These are phyloP conservation scores for Pseudogymnoascus sp. DNA, from an alignment of 2,329 filamentous ascomycete genomes.

Conservation along the genomic window DNA sequence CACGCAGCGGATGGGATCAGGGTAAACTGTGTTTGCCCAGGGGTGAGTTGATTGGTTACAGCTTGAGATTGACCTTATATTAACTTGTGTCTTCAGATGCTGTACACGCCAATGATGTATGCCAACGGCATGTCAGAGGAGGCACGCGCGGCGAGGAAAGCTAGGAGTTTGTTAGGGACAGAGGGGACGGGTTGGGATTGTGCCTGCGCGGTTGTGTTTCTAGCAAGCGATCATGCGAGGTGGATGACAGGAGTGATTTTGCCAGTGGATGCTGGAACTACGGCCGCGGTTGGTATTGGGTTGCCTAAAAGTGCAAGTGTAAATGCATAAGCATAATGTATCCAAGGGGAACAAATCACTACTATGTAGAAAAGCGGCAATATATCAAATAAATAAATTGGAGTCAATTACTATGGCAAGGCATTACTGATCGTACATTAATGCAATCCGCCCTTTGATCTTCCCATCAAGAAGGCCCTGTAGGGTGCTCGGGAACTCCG, in stretches of 20 bases:
- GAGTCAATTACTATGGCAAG: background rate
- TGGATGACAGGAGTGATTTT: conserved; percentile 43
- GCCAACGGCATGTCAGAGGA: conserved; percentile 31
- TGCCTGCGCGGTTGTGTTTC: conserved; percentile 40
- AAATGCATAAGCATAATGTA: background rate
- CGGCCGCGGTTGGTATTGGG: conserved; percentile 29
- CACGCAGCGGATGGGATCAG: conserved; percentile 41
- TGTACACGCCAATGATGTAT: conserved; percentile 41
- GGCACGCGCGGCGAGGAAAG: conserved; percentile 29
- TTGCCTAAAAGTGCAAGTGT: background rate
- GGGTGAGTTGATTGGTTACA: conserved; percentile 31
- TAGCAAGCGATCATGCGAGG: conserved; percentile 42
- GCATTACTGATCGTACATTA: background rate
- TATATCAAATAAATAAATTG: background rate
- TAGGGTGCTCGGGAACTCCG: conserved; percentile 29
- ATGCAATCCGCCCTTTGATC: conserved; percentile 19
- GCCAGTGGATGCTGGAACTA: conserved; percentile 39
- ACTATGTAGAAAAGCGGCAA: background rate
- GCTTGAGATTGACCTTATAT: background rate
- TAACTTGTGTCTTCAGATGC: conserved; percentile 26
- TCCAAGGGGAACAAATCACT: background rate
- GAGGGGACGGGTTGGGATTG: conserved; percentile 47
- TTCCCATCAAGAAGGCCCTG: conserved; percentile 30
- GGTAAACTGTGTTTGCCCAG: conserved; percentile 47
- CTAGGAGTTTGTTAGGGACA: conserved; percentile 43